phyloP scores from a whole-genome alignment of 176 grass and related monocot species.

The Elymus sibiricus region DNA sequence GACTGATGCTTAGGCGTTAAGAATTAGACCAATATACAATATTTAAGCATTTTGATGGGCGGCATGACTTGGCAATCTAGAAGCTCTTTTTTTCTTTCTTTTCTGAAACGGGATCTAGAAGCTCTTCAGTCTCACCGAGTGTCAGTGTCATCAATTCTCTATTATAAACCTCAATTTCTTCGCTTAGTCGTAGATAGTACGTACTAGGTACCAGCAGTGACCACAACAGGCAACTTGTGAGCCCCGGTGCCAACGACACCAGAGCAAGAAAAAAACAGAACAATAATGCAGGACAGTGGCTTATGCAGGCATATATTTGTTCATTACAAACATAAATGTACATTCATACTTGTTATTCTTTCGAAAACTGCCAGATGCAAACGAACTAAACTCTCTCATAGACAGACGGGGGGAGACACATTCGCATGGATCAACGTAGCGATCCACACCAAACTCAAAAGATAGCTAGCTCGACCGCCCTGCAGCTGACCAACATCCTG shows the following conservation, averaged over 20 bases:
- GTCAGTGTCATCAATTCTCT: not conserved
- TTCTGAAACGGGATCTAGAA: not conserved
- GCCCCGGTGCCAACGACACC: not conserved
- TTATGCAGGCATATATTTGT: not conserved
- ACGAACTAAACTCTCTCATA: not conserved
- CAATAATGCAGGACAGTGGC: not conserved
- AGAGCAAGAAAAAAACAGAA: not conserved
- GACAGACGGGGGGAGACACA: not conserved
- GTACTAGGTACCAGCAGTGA: not conserved
- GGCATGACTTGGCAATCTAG: not conserved
- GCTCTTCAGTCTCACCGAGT: not conserved
- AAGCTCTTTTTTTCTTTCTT: not conserved
- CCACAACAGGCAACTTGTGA: not conserved
- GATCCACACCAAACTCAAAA: not conserved
- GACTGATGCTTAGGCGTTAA: constrained; percentile 10
- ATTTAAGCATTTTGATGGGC: not conserved
- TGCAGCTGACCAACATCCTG: not conserved
- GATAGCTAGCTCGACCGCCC: not conserved
- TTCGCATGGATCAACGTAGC: not conserved
- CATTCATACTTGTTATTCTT: not conserved
- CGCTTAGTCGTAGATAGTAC: not conserved
- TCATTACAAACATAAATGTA: not conserved
- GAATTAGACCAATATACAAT: not conserved
- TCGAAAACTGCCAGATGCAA: not conserved
- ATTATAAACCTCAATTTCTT: not conserved